Base-by-base conservation (phyloP, 2,329 filamentous ascomycete species). In the Calycina marina region DNA sequence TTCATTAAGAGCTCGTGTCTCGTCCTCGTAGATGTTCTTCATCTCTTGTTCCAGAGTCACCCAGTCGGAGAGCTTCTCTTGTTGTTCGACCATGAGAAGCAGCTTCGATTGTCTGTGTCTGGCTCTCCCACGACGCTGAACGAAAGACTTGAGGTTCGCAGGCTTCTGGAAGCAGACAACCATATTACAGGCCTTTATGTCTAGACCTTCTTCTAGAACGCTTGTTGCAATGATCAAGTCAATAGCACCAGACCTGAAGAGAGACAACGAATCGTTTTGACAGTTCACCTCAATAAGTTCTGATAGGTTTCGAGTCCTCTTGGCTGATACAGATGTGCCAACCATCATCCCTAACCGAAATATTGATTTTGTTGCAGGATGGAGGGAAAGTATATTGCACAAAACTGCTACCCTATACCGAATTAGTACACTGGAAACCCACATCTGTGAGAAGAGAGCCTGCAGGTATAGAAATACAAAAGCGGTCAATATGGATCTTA, bases 41-140 rank as follows among this genome's bases (percentile, higher is more conserved):
- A 93, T 85, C n/a, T 71, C 60, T 3, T 62, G 52, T 49, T 94
- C 88, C 11, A 90, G 60, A 0, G 51, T 47, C 15, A 70, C 58
- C 78, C 82, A 93, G 15, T 67, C 61, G 3, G 52, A 43, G 2
- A 62, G 41, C 3, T 52, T 41, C 25, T 59, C 47, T 18, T 52
- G 44, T 4, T 57, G 46, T 11, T 43, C 67, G 26, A 79, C 56
- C 4, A 79, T 54, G 13, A 77, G 56, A 37, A 51, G 33, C 13
- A 51, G 29, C 2, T 72, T 77, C 8, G 62, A 52, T 30, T 62
- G 53, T 38, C 65, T 63, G 71, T 74, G 33, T 30, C 76, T 61
- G 11, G 75, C 75, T 39, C 75, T 60, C 2, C 76, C 75, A 14
- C 75, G 62, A 22, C 74, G 59, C 46, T 80, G 75, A 3, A 80